Evolutionary conservation across 768 basidiomycete species (phyloP).

Genomic region (Tephrocybe sp.): DNA sequence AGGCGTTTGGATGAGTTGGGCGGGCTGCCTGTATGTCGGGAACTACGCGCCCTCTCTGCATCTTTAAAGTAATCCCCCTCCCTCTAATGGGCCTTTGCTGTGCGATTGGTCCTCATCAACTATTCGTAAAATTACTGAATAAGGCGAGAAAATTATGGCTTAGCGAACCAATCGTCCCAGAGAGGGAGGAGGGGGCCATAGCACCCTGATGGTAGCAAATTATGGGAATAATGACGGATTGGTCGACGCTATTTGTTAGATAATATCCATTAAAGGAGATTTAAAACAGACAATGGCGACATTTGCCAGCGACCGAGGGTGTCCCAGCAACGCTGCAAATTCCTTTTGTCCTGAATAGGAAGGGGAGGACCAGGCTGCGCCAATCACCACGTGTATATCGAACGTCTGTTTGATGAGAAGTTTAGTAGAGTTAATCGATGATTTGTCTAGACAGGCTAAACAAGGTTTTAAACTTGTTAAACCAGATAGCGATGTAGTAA

Average conservation of each 20-base stretch:
- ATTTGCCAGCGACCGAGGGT: not conserved
- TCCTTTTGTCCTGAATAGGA: not conserved
- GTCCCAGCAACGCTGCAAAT: not conserved
- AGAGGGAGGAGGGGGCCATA: slow-evolving; percentile 17
- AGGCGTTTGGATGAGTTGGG: not conserved
- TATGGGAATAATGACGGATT: slow-evolving; percentile 18
- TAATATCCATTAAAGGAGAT: slow-evolving; percentile 16
- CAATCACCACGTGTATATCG: too few species aligned
- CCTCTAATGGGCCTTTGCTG: slow-evolving; percentile 6
- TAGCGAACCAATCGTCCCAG: slow-evolving; percentile 18
- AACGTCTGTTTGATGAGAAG: too few species aligned
- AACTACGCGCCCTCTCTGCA: not conserved
- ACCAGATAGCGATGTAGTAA: too few species aligned
- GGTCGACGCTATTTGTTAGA: slow-evolving; percentile 6
- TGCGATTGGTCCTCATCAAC: slow-evolving; percentile 18
- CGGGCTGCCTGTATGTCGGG: not conserved
- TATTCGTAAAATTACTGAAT: slow-evolving; percentile 16
- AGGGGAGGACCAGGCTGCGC: too few species aligned
- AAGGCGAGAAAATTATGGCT: slow-evolving; percentile 11
- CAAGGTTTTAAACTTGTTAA: too few species aligned
- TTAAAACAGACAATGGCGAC: slow-evolving; percentile 4
- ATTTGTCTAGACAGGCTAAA: too few species aligned
- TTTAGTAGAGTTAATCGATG: too few species aligned
- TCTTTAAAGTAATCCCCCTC: slow-evolving; percentile 11
- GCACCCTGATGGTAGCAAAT: slow-evolving; percentile 13